These are phyloP conservation scores for Paulownia fortunei DNA, from an alignment of 257 asterid genomes.

Conservation along the genomic window DNA sequence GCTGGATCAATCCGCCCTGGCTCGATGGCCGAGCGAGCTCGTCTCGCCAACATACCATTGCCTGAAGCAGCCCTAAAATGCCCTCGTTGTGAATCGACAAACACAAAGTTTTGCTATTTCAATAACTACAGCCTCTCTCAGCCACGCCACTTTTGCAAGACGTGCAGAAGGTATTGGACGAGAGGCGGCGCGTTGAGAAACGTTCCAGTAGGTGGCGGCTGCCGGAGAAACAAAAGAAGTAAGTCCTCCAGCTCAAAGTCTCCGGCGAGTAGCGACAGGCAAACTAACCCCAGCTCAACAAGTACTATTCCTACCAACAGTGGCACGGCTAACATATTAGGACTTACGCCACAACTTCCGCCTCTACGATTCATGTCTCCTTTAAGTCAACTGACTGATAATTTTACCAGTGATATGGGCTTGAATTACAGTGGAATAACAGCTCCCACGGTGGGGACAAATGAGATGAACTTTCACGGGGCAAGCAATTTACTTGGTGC, in stretches of 20 bases:
- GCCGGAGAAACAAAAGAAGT: constrained; percentile 77
- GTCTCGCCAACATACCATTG: constrained; percentile 82
- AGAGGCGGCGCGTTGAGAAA: constrained; percentile 85
- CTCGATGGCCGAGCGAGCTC: constrained; percentile 91
- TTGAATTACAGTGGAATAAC: constrained; percentile 57
- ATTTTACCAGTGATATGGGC: constrained; percentile 42
- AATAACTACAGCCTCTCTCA: constrained; percentile 90
- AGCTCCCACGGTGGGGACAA: constrained; percentile 43
- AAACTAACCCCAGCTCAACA: constrained; percentile 51
- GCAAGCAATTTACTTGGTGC: constrained; percentile 45
- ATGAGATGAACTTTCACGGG: constrained; percentile 56
- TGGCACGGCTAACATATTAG: constrained; percentile 41
- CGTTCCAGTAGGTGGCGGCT: constrained; percentile 96
- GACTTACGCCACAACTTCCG: constrained; percentile 58
- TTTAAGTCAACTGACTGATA: constrained; percentile 59
- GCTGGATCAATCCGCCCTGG: constrained; percentile 75
- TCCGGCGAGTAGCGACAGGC: constrained; percentile 61
- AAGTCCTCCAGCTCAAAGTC: constrained; percentile 68
- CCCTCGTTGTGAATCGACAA: constrained; percentile 91
- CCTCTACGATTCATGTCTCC: constrained; percentile 73
- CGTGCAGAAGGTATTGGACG: constrained; percentile 93
- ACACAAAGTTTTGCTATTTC: constrained; percentile 93
- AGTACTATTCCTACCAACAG: constrained; percentile 50
- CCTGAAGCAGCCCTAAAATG: constrained; percentile 82
- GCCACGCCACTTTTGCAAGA: constrained; percentile 97